Evolutionary conservation across 2,329 filamentous ascomycete species (phyloP).

Genomic region (Diaporthe longicolla): DNA sequence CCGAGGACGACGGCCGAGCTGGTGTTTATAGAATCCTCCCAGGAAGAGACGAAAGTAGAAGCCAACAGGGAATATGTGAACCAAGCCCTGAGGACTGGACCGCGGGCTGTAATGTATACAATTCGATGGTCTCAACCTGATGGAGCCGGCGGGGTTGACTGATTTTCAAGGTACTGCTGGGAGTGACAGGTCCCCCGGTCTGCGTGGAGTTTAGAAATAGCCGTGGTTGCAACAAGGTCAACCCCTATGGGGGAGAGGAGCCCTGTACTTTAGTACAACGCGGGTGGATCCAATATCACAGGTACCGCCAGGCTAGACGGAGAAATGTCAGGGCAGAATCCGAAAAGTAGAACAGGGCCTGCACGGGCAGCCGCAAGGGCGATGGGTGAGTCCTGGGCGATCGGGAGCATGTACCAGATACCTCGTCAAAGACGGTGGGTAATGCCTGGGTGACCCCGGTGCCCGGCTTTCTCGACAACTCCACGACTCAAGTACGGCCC

Average conservation of each 20-base stretch:
- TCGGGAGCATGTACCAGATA: slow-evolving; percentile 54
- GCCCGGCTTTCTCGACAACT: slow-evolving; percentile 52
- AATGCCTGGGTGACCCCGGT: slow-evolving; percentile 52
- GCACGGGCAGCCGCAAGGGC: slow-evolving; percentile 54
- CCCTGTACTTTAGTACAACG: slow-evolving; percentile 60
- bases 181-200: slow-evolving; percentile 56
- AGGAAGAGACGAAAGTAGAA: slow-evolving; percentile 31
- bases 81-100: slow-evolving; percentile 32
- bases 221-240: slow-evolving; percentile 57
- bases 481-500: slow-evolving; percentile 54
- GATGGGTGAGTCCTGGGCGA: slow-evolving; percentile 45
- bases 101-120: slow-evolving; percentile 40
- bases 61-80: not conserved
- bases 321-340: slow-evolving; percentile 63
- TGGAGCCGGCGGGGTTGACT: slow-evolving; percentile 57
- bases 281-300: slow-evolving; percentile 64
- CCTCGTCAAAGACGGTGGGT: slow-evolving; percentile 57
- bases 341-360: slow-evolving; percentile 58
- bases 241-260: slow-evolving; percentile 50
- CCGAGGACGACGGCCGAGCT: slow-evolving; percentile 25
- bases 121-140: slow-evolving; percentile 52
- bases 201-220: slow-evolving; percentile 58
- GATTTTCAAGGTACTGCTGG: slow-evolving; percentile 55
- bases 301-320: slow-evolving; percentile 58
- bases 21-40: slow-evolving; percentile 34